Base-by-base conservation (phyloP, 225 moss, liverwort and hornwort species). In the Marchantia polymorpha region DNA sequence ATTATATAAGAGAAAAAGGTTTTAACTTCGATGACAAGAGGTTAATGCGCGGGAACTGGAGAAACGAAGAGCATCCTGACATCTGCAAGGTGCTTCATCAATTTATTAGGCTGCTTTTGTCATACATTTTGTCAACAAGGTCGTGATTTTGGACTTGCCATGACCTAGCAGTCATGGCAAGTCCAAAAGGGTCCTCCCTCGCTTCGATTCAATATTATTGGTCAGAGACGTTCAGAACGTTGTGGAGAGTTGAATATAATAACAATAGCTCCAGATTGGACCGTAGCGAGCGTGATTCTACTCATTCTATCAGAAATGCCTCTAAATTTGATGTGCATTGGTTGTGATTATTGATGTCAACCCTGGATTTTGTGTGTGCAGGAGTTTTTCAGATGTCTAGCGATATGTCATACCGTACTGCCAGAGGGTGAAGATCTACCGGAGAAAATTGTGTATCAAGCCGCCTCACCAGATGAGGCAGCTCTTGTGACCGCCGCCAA, bases 371-470 rank as follows among this genome's bases (percentile, higher is more conserved):
- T 67, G 8, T 19, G 83, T 70, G 78, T 83, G 76, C 93, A 93
- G 93, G 93, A 96, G 52, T 93, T 96, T 83, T 96, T 96, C 84
- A 96, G 96, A 79, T 92, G 92, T 84, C 86, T 96, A 76, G 96
- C 93, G 58, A 89, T 94, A 51, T 96, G 96, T 85, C 96, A 96
- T 80, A 96, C 96, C 65, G 96, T 96, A 69, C 88, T 96, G 75
- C 93, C 96, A 23, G 96, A 96, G 81, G 96, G 96, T 74, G 96
- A 93, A 80, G 91, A 90, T 67, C 83, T 85, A 17, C 96, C 96
- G n/a, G 96, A 96, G 17, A 92, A 90, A 77, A 96, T 93, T 46
- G 88, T 88, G 22, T 96, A 96, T 70, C 96, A 94, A 78, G 96
- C 96, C 81, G 96, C 96, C 67, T 96, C 96, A 19, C 96, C 96